Conservation (phyloP, 2,329 filamentous ascomycete species). For the Monosporascus sp. region DNA sequence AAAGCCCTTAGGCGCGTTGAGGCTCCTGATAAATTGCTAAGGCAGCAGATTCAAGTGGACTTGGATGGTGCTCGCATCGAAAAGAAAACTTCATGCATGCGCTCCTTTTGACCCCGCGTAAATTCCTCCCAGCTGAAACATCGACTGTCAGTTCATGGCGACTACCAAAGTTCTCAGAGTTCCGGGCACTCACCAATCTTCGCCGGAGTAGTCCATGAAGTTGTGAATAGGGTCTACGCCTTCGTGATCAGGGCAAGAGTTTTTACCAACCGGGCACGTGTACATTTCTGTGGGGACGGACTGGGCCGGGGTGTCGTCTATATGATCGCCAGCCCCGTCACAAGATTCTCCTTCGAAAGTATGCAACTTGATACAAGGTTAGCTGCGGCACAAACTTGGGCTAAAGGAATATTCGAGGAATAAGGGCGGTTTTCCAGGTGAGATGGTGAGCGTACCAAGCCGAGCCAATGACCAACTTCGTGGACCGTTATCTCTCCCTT, state of each 20-base stretch:
- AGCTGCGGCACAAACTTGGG: not conserved
- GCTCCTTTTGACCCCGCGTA: not conserved
- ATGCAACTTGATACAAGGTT: not conserved
- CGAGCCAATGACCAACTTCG: not conserved
- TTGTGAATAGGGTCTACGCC: not conserved
- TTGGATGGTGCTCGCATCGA: not conserved
- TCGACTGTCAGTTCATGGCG: not conserved
- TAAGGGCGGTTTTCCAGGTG: too few relatives aligned
- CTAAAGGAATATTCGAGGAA: too few relatives aligned
- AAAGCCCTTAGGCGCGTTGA: too few relatives aligned
- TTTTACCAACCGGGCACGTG: not conserved
- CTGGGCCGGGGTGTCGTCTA: not conserved
- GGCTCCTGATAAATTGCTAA: too few relatives aligned
- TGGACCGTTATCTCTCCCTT: not conserved
- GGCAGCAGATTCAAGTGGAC: not conserved
- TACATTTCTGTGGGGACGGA: not conserved
- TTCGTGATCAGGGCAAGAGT: not conserved
- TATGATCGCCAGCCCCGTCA: not conserved
- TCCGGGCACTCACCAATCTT: not conserved
- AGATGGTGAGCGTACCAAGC: not conserved
- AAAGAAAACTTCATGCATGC: not conserved
- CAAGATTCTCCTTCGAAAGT: not conserved
- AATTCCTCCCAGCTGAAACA: not conserved
- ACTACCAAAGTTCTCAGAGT: not conserved
- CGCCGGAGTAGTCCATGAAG: not conserved